Base-by-base conservation (phyloP, 1,284 basidiomycete genomes). In the Cystobasidiaceae sp. region DNA sequence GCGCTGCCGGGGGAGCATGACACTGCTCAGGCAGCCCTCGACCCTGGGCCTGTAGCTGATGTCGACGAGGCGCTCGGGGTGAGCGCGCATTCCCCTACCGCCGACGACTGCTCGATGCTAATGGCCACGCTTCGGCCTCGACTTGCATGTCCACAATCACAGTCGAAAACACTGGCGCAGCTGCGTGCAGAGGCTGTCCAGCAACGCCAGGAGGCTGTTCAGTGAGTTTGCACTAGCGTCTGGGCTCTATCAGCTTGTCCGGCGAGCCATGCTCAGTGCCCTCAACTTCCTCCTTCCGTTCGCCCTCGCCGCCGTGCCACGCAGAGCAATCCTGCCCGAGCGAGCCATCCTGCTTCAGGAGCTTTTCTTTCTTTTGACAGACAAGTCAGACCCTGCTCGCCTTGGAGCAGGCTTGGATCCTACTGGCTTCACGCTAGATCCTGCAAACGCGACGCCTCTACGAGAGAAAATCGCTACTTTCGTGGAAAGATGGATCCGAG, bases 71-170 rank as follows among this genome's bases (percentile, higher is more conserved):
- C 55, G 8, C 46, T 58, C 28, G 48, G 67, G 72, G 75, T 75
- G 25, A 71, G 73, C n/a, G 71, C 75, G 21, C 50, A 34, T 19
- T 17, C 46, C 25, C 50, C 41, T 45, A 17, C 51, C 86, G 85
- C 91, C 71, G 85, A 91, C 79, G 90, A 90, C 75, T 88, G 89
- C n/a, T 84, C 28, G 15, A n/a, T 87, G 0, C 80, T 83, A n/a
- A 5, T 49, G 50, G 41, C 49, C 54, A 19, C n/a, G 32, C 28
- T 43, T 2, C n/a, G 17, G 11, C 13, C 23, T 25, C 30, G 48
- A n/a, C 13, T 21, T 39, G 37, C 21, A 41, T 27, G 41, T 37
- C 37, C 21, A 37, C 39, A 13, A 17, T 62, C n/a, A 21, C 60
- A 62, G 61, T 56, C 61, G 28, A 64, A 64, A 37, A 64, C 61